Evolutionary conservation across 2,329 filamentous ascomycete species (phyloP), one percentile per base, ranked within the genome.

Genomic region (Cadophora sp.): DNA sequence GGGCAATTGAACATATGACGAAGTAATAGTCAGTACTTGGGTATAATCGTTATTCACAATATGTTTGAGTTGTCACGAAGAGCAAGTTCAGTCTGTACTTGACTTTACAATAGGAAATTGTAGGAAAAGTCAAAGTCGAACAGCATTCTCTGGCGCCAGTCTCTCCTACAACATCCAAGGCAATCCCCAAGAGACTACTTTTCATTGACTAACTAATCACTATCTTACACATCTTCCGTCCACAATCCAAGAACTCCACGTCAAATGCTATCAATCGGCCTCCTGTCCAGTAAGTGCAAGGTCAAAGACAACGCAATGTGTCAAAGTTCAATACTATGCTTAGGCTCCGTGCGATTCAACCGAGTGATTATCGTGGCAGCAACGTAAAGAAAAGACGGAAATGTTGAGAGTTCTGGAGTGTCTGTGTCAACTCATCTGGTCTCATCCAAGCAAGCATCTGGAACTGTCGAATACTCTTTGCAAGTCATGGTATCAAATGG

Each of bases 401-500:
- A 24, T 6, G 11, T 31, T 22, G 37, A 62, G 24, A 22, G 31
- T 24, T 62, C 24, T 62, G 59, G 31, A 62, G 43, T 29, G 48
- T 43, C 46, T 55, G 48, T 62, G 60, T 63, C 61, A 67, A 67
- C 65, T 62, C 50, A 53, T 48, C 48, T 53, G 37, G 22, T 53
- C 53, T 56, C 24, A 53, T 59, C 43, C 53, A 43, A 55, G 34
- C 16, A 64, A 31, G 59, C 31, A 53, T 29, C 22, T 51, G 34
- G 27, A 12, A 27, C 31, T 11, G 19, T 24, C 14, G 56, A 43
- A 51, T 43, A 56, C 31, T 56, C 67, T 67, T 63, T 72, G 69
- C 68, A 68, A 68, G 66, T 73, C 71, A 73, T 71, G 65, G 65
- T 71, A 61, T 73, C 55, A 69, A 64, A 59, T 70, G 68, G 70